Base-by-base conservation (phyloP, 495 filamentous ascomycete genomes). In the Neurospora sp. region DNA sequence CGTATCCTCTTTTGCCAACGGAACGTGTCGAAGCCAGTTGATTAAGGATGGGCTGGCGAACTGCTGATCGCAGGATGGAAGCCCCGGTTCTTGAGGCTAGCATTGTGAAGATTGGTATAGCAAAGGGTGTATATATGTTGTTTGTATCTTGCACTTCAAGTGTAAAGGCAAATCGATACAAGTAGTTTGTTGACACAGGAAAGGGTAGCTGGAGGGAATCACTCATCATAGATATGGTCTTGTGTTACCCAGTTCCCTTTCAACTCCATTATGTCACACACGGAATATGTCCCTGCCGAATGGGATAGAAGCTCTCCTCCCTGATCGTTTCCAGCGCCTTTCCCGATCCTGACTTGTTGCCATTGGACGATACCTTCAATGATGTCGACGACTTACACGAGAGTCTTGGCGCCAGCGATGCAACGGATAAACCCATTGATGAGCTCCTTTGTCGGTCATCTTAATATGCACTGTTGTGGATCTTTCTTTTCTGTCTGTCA, bases 1-100 rank as follows among this genome's bases (percentile, higher is more conserved):
- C 74, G 42, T 76, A 76, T 27, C 72, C 62, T 39, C 77, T 74
- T 42, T 70, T 69, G 37, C 72, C 54, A 31, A 74, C 2, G 27
- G 70, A 11, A 12, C 70, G 75, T 27, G 37, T 46, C 18, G 38
- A 66, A 37, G 54, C 14, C 27, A 66, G 40, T 23, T 74, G 76
- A 12, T 31, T 7, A 4, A 27, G 37, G n/a, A 70, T 5, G 16
- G 59, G 62, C 72, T 20, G 62, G 23, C 70, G 59, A 14, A 12
- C 40, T 40, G 73, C 70, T 23, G 71, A 39, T 39, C 70, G 70
- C 41, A 75, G 72, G 35, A 71, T 69, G 11, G 39, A 39, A 20
- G 31, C 71, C 2, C 35, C 31, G 16, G 1, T 14, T 69, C 44
- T 39, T 31, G 18, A 35, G 12, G 44, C 31, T 40, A 38, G 23